Percentiles rank a stretch among this genome's conserved stretches.
Evolutionary conservation across 495 filamentous ascomycete species (phyloP).

Genomic region (Aspergillus olivimuriae): DNA sequence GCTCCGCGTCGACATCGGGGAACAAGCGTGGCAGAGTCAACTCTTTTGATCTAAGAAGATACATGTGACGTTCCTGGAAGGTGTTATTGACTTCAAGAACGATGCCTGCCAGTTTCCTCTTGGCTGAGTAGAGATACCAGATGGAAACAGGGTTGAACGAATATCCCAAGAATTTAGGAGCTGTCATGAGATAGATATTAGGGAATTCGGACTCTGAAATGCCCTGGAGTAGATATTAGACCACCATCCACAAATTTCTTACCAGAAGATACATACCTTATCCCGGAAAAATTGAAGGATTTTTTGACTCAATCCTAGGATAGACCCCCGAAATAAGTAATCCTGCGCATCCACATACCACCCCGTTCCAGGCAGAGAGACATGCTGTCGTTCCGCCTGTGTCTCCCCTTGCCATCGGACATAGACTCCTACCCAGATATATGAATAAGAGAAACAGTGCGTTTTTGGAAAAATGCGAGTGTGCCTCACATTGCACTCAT

Average conservation of each 20-base stretch:
- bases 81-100: slow-evolving; percentile 7
- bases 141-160: slow-evolving; percentile 5
- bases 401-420: background rate
- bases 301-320: background rate
- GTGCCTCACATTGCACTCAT: slow-evolving; percentile 1
- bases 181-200: background rate
- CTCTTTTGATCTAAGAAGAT: background rate
- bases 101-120: background rate
- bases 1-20: too few species aligned
- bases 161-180: slow-evolving; percentile 1
- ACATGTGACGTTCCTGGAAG: slow-evolving; percentile 6
- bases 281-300: background rate
- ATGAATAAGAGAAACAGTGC: slow-evolving; percentile 3
- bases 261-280: too few species aligned
- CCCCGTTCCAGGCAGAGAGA: too few species aligned
- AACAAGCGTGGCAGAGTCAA: too few species aligned
- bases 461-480: background rate
- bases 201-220: background rate
- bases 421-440: background rate
- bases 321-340: background rate
- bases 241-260: too few species aligned
- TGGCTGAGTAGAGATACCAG: slow-evolving; percentile 6
- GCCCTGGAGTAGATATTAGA: background rate
- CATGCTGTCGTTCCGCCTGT: background rate
- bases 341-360: background rate